Evolutionary conservation across 352 stramenopile genomes (phyloP).

Genomic region (Saprolegnia diclina): DNA sequence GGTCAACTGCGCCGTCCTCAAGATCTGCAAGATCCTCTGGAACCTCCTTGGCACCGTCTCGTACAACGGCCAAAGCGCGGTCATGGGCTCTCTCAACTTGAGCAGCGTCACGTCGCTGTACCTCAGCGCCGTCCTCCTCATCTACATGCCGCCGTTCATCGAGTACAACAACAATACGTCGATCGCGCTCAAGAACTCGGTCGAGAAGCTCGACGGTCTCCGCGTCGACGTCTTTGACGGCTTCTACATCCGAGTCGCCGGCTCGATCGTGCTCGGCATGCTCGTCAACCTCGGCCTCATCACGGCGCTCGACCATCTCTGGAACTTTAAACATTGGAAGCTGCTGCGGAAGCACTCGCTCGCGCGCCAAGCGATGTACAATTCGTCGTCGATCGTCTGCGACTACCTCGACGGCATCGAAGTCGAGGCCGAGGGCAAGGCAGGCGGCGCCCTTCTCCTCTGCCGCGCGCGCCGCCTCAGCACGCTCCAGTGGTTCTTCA

Average conservation of each 20-base stretch:
- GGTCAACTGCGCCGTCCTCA: constrained; percentile 14
- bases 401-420: constrained; percentile 2
- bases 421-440: not conserved
- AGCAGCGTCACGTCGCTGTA: constrained; percentile 13
- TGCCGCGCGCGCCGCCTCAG: not conserved
- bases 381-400: not conserved
- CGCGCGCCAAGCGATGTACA: constrained; percentile 14
- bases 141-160: constrained; percentile 6
- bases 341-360: constrained; percentile 6
- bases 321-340: not conserved
- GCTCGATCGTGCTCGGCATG: not conserved
- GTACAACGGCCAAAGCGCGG: not conserved
- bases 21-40: not conserved
- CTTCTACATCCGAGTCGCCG: constrained; percentile 9
- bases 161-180: constrained; percentile 16
- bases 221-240: constrained; percentile 13
- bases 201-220: not conserved
- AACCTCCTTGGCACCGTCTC: not conserved
- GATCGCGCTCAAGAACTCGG: not conserved
- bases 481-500: constrained; percentile 14
- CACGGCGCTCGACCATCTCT: not conserved
- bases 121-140: constrained; percentile 9
- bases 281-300: not conserved
- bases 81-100: constrained; percentile 15
- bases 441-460: not conserved